Conservation (phyloP, 1,284 basidiomycete species). For the Rhodofomes roseus region DNA sequence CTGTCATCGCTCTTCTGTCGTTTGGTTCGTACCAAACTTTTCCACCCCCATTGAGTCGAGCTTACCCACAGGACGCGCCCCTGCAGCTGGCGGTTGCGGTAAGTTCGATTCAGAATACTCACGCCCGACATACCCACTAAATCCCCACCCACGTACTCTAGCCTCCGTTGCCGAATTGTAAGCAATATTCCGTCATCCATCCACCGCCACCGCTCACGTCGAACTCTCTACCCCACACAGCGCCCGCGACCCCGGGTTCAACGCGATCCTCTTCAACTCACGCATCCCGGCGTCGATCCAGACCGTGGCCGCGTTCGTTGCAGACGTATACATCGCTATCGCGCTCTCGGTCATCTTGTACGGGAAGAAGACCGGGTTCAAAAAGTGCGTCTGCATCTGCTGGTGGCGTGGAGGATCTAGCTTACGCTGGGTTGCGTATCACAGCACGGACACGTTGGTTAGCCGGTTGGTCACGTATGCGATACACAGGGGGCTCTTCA, state of each 20-base stretch:
- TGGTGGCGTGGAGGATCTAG: background rate
- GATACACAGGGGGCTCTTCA: background rate
- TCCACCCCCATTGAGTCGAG: background rate
- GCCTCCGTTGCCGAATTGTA: background rate
- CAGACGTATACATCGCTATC: background rate
- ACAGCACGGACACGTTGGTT: background rate
- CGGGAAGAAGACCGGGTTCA: background rate
- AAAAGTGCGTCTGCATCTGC: background rate
- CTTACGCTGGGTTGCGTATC: background rate
- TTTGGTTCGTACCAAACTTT: background rate
- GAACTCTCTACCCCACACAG: background rate
- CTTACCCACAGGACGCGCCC: background rate
- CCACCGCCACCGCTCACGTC: background rate
- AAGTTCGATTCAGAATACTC: background rate
- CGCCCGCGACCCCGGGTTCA: background rate
- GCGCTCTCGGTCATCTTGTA: background rate
- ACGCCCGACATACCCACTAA: too few species aligned
- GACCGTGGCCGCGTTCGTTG: background rate
- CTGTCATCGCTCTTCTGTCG: background rate
- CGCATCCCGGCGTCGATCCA: background rate
- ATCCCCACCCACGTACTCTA: background rate
- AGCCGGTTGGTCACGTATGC: background rate
- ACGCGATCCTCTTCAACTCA: background rate
- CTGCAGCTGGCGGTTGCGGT: background rate
- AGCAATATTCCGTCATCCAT: background rate